Conservation (phyloP, 148 eudicot genomes). For the Diospyros kaki region DNA sequence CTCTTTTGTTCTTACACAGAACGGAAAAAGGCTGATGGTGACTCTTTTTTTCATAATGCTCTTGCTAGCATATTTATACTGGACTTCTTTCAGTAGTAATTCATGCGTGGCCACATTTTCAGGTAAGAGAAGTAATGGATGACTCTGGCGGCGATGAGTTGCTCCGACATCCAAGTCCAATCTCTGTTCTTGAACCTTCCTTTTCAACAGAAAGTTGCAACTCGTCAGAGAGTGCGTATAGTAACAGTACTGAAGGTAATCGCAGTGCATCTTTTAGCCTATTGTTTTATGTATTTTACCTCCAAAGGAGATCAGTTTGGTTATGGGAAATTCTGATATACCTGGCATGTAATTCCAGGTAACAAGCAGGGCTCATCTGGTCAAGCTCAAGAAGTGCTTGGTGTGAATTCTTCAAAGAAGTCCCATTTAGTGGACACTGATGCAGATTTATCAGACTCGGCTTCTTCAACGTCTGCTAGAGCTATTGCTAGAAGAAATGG, state of each 20-base stretch:
- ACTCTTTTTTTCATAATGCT: neutral
- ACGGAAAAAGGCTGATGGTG: too few relatives aligned
- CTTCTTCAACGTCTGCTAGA: constrained; percentile 53
- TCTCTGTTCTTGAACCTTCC: constrained; percentile 78
- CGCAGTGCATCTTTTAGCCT: neutral
- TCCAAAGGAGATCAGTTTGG: neutral
- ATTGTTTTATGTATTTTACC: neutral
- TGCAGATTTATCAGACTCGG: constrained; percentile 81
- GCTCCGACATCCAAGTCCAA: constrained; percentile 65
- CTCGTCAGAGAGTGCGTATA: constrained; percentile 60
- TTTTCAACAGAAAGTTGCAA: constrained; percentile 62
- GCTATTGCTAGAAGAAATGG: constrained; percentile 17
- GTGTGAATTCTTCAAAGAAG: constrained; percentile 30
- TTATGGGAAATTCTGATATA: constrained; percentile 1
- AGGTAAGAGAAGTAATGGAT: constrained; percentile 34
- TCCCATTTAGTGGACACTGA: constrained; percentile 37
- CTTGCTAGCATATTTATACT: neutral
- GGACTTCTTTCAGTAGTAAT: neutral
- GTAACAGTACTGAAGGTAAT: constrained; percentile 58
- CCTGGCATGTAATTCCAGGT: constrained; percentile 36
- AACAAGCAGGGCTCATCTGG: constrained; percentile 59
- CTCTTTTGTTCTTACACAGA: too few relatives aligned
- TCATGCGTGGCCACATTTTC: constrained; percentile 14
- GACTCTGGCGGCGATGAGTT: constrained; percentile 36
- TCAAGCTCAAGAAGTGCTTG: constrained; percentile 42